phyloP scores from a whole-genome alignment of 371 early-diverging fungal species.

The Paraphysoderma sedebokerense region DNA sequence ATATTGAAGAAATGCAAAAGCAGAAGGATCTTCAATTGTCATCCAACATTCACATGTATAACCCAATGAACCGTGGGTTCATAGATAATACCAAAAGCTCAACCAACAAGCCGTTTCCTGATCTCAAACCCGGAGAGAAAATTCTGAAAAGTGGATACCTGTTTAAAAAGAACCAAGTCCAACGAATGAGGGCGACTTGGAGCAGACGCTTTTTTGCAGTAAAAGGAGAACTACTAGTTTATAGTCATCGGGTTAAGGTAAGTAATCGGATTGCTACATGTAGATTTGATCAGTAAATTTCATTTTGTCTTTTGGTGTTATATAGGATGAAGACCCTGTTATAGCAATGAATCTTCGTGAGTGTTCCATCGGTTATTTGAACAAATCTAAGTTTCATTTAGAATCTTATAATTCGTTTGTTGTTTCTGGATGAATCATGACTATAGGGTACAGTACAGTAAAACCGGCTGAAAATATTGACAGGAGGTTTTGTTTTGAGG shows the following conservation, averaged over 20 bases:
- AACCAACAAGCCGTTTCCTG: too few species aligned
- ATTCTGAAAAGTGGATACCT: conserved; percentile 45
- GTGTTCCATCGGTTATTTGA: too few species aligned
- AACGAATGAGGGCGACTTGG: conserved; percentile 23
- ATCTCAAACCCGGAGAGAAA: too few species aligned
- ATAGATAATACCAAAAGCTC: too few species aligned
- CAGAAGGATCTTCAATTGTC: too few species aligned
- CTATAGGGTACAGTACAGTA: conserved; percentile 28
- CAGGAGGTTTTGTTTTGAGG: conserved; percentile 65
- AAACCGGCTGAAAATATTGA: conserved; percentile 43
- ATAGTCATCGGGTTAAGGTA: conserved; percentile 8
- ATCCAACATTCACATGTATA: too few species aligned
- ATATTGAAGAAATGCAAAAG: too few species aligned
- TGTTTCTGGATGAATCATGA: neutral
- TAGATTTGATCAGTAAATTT: neutral
- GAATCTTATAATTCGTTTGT: neutral
- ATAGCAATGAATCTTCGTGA: conserved; percentile 45
- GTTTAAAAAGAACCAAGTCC: conserved; percentile 27
- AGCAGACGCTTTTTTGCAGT: conserved; percentile 51
- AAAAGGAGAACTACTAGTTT: conserved; percentile 37
- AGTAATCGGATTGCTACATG: neutral
- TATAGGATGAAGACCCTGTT: too few species aligned
- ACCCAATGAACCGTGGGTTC: too few species aligned
- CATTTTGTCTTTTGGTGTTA: neutral
- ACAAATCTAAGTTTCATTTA: too few species aligned